Base-by-base conservation (phyloP, 202 grass and related monocot genomes). In the Hordeum pubiflorum region DNA sequence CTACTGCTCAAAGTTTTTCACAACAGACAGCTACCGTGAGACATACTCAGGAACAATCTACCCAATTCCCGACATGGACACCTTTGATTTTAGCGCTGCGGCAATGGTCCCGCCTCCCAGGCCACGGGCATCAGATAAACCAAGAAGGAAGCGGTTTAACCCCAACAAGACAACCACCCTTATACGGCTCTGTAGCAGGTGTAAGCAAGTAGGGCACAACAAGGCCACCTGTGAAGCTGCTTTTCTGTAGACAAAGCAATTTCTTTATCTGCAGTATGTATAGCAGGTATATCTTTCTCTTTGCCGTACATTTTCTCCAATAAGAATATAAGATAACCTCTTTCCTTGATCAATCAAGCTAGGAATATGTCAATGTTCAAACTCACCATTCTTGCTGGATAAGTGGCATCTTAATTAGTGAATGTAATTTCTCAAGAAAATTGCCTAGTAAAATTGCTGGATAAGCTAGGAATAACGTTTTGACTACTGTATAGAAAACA, bases 201-300 rank as follows among this genome's bases (percentile, higher is more conserved):
- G 95, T 77, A 98, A 98, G 86, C 86, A 87, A 85, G 80, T 85
- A 44, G 95, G 95, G 21, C 95, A 98, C 87, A 98, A 98, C 29
- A 98, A 98, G 58, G 95, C 95, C 65, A 98, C 95, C 13, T 98
- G 95, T 63, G 95, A 98, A 84, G 92, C 77, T 39, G 92, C 77
- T 39, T 58, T 94, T 73, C 79, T 93, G 44, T 94, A 87, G 81
- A 74, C 34, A 37, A 38, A 77, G 34, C 41, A 68, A 36, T 48
- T 78, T 74, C 57, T 63, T 22, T 39, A 63, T 81, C 39, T 71
- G 55, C 62, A 57, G 6, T 75, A 48, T 83, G 56, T 71, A 52
- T 80, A 80, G 54, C 83, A 91, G 86, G 86, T 91, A 83, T 67
- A 7, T 20, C 62, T 72, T 50, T 72, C 5, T 23, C 6, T 65